phyloP scores from a whole-genome alignment of 2,329 filamentous ascomycete genomes.

The Apiospora koreana region DNA sequence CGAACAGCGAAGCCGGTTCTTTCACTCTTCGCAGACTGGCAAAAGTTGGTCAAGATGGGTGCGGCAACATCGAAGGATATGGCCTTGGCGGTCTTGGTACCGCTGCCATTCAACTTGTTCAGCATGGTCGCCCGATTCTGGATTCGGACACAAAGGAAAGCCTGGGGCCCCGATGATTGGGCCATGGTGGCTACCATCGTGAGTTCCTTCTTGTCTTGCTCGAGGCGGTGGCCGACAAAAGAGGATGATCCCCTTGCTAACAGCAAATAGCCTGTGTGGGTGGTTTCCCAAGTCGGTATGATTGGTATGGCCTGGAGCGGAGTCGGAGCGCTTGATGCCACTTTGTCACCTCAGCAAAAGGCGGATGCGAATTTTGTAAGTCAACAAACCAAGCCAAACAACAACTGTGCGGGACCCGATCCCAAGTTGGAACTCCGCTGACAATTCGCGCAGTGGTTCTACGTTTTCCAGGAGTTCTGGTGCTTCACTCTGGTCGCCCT shows the following conservation, averaged over 20 bases:
- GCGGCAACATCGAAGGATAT: neutral
- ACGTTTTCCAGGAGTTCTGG: slow-evolving; percentile 3
- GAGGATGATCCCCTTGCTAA: neutral
- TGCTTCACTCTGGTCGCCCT: neutral
- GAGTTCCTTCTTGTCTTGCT: neutral
- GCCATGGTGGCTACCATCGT: neutral
- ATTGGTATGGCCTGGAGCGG: neutral
- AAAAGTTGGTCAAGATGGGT: neutral
- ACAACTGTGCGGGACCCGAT: neutral
- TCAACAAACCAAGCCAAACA: neutral
- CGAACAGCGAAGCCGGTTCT: neutral
- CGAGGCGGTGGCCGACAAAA: neutral
- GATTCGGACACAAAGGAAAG: neutral
- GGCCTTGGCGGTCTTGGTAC: neutral
- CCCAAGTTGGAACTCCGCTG: neutral
- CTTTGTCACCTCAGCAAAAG: neutral
- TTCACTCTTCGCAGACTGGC: neutral
- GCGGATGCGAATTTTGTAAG: neutral
- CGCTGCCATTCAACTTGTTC: neutral
- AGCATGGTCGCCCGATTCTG: neutral
- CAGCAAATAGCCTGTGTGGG: neutral
- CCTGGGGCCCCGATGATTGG: neutral
- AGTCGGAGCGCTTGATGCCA: neutral
- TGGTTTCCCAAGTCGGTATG: neutral
- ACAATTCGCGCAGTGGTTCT: neutral